Conservation (phyloP, 208 protist genomes). For the Trypanosoma platydactyli region DNA sequence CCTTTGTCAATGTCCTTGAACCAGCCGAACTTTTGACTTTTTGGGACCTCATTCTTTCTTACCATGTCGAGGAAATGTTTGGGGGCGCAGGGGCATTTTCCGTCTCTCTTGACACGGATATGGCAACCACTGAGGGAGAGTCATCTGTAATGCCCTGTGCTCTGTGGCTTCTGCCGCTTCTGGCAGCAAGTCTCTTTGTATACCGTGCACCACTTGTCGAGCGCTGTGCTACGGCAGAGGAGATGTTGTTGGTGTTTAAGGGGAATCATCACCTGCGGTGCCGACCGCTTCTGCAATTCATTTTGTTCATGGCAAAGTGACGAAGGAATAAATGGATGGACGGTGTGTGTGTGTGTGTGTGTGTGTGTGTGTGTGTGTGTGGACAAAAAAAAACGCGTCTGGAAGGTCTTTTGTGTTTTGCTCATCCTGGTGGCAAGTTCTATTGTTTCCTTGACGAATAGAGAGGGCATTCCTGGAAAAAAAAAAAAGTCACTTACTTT, state of each 20-base stretch:
- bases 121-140: not conserved
- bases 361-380: not conserved
- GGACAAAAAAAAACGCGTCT: not conserved
- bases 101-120: conserved; percentile 6
- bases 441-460: too few relatives aligned
- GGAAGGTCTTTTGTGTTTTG: not conserved
- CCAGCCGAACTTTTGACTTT: conserved; percentile 70
- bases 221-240: conserved; percentile 45
- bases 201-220: conserved; percentile 77
- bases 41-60: conserved; percentile 83
- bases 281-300: conserved; percentile 61
- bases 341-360: too few relatives aligned
- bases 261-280: conserved; percentile 53
- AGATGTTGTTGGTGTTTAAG: conserved; percentile 69
- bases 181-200: conserved; percentile 81
- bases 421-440: too few relatives aligned
- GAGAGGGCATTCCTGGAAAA: too few relatives aligned
- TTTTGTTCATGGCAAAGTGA: conserved; percentile 63
- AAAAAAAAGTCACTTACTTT: not conserved
- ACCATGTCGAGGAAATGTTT: conserved; percentile 73
- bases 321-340: not conserved
- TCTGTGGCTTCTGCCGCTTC: conserved; percentile 75
- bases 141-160: conserved; percentile 40
- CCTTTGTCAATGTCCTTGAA: conserved; percentile 76
- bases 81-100: conserved; percentile 45